phyloP scores from a whole-genome alignment of 345 rosid genomes.

The Hibiscus tridactylites region DNA sequence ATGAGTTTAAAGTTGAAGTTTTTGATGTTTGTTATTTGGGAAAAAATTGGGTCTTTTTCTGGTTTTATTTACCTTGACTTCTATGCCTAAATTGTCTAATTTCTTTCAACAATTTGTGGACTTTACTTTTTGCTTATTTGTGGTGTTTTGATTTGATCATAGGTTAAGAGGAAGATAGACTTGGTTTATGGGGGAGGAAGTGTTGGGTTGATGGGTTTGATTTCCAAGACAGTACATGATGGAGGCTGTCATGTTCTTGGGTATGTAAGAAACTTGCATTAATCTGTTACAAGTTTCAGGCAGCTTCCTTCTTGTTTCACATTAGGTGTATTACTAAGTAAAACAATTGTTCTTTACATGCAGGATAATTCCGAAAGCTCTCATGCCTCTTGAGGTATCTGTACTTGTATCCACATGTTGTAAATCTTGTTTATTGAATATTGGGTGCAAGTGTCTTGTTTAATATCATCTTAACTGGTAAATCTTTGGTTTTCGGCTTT shows the following conservation, averaged over 20 bases:
- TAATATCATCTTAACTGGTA: background rate
- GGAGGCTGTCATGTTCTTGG: constrained; percentile 95
- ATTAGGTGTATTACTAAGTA: constrained; percentile 4
- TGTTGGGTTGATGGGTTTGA: constrained; percentile 94
- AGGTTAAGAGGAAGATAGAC: constrained; percentile 84
- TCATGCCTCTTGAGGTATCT: constrained; percentile 86
- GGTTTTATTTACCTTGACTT: background rate
- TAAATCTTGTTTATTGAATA: background rate
- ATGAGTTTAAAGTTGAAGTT: constrained; percentile 1
- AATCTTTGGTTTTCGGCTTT: too few species aligned
- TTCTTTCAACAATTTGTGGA: background rate
- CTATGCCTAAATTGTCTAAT: background rate
- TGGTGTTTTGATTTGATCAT: constrained; percentile 14
- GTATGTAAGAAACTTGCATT: constrained; percentile 31
- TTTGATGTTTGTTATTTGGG: constrained; percentile 1
- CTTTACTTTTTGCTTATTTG: background rate
- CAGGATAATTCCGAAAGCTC: constrained; percentile 93
- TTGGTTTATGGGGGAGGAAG: constrained; percentile 98
- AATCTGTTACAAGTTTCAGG: constrained; percentile 7
- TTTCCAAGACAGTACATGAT: constrained; percentile 66
- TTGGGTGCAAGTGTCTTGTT: background rate
- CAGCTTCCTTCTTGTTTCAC: constrained; percentile 1
- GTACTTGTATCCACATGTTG: background rate
- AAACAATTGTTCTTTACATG: constrained; percentile 23
- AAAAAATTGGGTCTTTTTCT: background rate